A percentile compares a stretch with the other conserved stretches of the same genome.
These are phyloP conservation scores for Dioscorea cayenensis DNA, from an alignment of 116 monocot species.

Conservation along the genomic window DNA sequence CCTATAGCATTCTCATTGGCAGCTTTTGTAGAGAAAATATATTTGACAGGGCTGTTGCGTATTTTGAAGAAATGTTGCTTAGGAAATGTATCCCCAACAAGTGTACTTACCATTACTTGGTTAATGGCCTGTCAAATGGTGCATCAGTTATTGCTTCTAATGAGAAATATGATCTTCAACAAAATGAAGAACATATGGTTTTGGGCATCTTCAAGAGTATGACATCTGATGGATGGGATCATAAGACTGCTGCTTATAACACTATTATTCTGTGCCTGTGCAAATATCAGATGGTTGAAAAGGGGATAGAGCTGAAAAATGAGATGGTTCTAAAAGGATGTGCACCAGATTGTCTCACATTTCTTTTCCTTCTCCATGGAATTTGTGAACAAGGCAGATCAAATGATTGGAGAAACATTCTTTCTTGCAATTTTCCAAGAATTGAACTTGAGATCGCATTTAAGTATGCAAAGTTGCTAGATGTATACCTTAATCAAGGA, in stretches of 20 bases:
- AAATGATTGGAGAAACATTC: conserved; percentile 38
- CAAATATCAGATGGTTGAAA: conserved; percentile 65
- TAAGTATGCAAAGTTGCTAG: conserved; percentile 39
- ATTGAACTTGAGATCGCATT: conserved; percentile 43
- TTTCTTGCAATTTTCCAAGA: conserved; percentile 39
- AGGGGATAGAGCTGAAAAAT: conserved; percentile 61
- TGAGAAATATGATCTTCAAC: not conserved
- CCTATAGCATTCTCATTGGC: conserved; percentile 67
- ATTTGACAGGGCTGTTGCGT: conserved; percentile 24
- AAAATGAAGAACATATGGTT: conserved; percentile 15
- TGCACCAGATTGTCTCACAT: conserved; percentile 38
- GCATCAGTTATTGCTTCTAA: conserved; percentile 2
- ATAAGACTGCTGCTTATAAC: conserved; percentile 60
- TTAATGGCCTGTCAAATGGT: conserved; percentile 53
- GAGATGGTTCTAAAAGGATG: conserved; percentile 56
- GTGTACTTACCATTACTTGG: conserved; percentile 63
- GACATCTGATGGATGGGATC: conserved; percentile 64
- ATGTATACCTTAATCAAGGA: conserved; percentile 25
- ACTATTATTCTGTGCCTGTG: conserved; percentile 72
- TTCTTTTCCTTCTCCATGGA: conserved; percentile 69
- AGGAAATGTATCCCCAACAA: conserved; percentile 63
- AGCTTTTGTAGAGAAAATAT: conserved; percentile 40
- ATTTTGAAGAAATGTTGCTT: conserved; percentile 73
- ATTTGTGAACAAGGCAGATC: conserved; percentile 59
- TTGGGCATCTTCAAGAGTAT: conserved; percentile 47